phyloP scores from a whole-genome alignment of 768 basidiomycete species.

The Boletellus emodensis region DNA sequence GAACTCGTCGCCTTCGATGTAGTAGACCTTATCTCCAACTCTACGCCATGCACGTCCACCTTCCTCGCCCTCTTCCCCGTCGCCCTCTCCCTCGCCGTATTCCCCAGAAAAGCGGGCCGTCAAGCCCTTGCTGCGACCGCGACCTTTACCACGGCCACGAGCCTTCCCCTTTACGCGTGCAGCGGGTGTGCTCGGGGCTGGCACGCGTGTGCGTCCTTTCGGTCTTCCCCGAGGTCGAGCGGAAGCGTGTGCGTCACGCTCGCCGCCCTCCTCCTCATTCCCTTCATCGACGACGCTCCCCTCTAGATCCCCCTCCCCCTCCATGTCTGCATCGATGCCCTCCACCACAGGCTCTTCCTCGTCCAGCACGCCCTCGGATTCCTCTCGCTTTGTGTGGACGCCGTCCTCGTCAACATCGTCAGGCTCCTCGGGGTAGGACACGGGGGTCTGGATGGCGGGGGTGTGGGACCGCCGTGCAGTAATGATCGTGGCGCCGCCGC shows the following conservation, averaged over 20 bases:
- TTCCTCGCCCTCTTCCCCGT: conserved; percentile 36
- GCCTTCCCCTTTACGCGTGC: conserved; percentile 31
- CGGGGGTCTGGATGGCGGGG: conserved; percentile 14
- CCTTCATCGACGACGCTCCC: conserved; percentile 31
- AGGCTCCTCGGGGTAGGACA: conserved; percentile 18
- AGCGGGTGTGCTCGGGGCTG: conserved; percentile 27
- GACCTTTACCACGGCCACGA: conserved; percentile 42
- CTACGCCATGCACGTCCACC: conserved; percentile 65
- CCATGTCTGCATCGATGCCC: conserved; percentile 25
- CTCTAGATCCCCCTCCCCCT: conserved; percentile 29
- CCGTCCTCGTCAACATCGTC: conserved; percentile 26
- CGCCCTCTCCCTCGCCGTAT: conserved; percentile 40
- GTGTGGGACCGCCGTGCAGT: conserved; percentile 21
- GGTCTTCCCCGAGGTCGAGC: conserved; percentile 37
- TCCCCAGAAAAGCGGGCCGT: conserved; percentile 23
- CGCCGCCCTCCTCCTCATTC: conserved; percentile 32
- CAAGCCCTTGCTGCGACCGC: conserved; percentile 33
- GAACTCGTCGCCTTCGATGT: conserved; percentile 88
- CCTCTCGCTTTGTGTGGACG: conserved; percentile 28
- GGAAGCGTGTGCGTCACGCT: conserved; percentile 31
- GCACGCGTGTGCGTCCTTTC: conserved; percentile 35
- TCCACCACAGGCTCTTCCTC: conserved; percentile 31
- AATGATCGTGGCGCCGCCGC: conserved; percentile 24
- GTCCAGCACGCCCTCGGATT: conserved; percentile 26
- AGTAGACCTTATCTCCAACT: conserved; percentile 69